These are phyloP conservation scores for Monosporascus sp. DNA, from an alignment of 2,329 filamentous ascomycete species.

Conservation along the genomic window DNA sequence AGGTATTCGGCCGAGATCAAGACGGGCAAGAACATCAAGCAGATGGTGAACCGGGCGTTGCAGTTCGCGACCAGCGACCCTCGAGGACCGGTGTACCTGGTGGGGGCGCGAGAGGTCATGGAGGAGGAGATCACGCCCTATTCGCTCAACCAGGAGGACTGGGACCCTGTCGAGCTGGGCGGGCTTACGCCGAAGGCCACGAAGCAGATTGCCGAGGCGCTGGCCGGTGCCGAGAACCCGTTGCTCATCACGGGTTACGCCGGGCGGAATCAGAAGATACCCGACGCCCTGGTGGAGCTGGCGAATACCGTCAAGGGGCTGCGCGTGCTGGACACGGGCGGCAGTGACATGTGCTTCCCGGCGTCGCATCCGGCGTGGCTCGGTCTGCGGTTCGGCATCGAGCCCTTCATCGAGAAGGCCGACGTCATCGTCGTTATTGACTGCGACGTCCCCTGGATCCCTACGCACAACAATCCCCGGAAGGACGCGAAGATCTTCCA, in stretches of 20 bases:
- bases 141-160: slow-evolving; percentile 59
- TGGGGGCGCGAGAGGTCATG: slow-evolving; percentile 75
- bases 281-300: slow-evolving; percentile 58
- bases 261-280: slow-evolving; percentile 61
- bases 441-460: slow-evolving; percentile 91
- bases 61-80: slow-evolving; percentile 76
- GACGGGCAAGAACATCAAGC: slow-evolving; percentile 78
- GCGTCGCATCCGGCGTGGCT: slow-evolving; percentile 62
- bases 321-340: slow-evolving; percentile 68
- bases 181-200: slow-evolving; percentile 50
- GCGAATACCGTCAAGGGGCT: slow-evolving; percentile 64
- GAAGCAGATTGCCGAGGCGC: slow-evolving; percentile 53
- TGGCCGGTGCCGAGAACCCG: slow-evolving; percentile 60
- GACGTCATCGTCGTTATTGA: slow-evolving; percentile 83
- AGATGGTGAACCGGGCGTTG: slow-evolving; percentile 79
- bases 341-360: slow-evolving; percentile 78
- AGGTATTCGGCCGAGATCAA: slow-evolving; percentile 79
- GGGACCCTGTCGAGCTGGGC: slow-evolving; percentile 65
- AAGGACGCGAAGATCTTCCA: slow-evolving; percentile 53
- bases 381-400: slow-evolving; percentile 67
- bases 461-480: slow-evolving; percentile 60
- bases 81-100: slow-evolving; percentile 73
- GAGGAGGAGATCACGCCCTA: slow-evolving; percentile 78
- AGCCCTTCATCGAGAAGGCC: slow-evolving; percentile 67
- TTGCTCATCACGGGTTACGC: slow-evolving; percentile 66